Evolutionary conservation across 345 rosid genomes (phyloP).

Genomic region (Angophora floribunda): DNA sequence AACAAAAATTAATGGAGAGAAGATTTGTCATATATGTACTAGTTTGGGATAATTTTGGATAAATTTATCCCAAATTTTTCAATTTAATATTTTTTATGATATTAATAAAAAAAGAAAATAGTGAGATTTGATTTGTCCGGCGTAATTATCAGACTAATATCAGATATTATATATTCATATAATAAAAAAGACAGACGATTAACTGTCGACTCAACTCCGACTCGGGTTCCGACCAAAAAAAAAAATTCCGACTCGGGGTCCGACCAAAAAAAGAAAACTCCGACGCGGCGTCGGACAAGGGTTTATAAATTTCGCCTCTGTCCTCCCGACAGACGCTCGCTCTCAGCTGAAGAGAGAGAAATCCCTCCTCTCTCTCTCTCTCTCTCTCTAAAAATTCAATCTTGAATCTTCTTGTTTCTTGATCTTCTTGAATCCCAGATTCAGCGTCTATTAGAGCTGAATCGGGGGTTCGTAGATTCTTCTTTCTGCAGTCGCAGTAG

Average conservation of each 20-base stretch:
- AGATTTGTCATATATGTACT: rapidly evolving
- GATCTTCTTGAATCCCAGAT: background rate
- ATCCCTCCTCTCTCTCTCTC: background rate
- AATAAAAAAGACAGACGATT: background rate
- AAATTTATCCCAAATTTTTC: too few species aligned
- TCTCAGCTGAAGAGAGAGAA: background rate
- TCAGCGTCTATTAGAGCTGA: background rate
- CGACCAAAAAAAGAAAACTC: background rate
- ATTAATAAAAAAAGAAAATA: background rate
- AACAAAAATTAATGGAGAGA: rapidly evolving
- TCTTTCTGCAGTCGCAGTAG: background rate
- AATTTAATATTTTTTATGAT: too few species aligned
- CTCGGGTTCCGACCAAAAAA: background rate
- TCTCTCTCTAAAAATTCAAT: background rate
- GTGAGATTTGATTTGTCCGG: background rate
- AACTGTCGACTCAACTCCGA: background rate
- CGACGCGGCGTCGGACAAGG: background rate
- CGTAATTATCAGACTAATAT: background rate
- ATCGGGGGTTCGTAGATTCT: background rate
- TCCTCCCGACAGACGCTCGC: background rate
- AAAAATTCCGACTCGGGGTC: background rate
- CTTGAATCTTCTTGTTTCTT: background rate
- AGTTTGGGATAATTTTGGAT: too few species aligned
- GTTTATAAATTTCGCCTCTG: background rate
- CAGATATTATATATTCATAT: background rate